Base-by-base conservation (phyloP, 2,329 filamentous ascomycete genomes). In the Periglandula ipomoeae region DNA sequence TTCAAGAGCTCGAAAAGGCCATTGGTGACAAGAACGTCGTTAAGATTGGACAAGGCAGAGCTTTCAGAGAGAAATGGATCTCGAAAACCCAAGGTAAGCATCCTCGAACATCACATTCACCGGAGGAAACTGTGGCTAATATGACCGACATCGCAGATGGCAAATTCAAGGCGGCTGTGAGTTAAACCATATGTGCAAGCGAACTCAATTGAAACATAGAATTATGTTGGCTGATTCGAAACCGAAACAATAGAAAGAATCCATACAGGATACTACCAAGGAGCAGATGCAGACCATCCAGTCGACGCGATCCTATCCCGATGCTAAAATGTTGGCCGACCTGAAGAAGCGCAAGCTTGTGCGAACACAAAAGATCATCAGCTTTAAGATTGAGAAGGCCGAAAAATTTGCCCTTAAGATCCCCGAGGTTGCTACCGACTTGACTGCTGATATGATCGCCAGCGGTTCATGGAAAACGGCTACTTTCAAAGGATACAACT, bases 321-420 rank as follows among this genome's bases (percentile, higher is more conserved):
- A 96, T 59, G 64, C 80, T 46, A 95, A 95, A 69, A 74, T 83
- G 32, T 67, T 95, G 24, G 76, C 81, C 47, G 91, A 97, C 53
- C 72, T 95, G 57, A 90, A 85, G 72, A 96, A 96, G 76, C 82
- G 91, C 62, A 97, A 96, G 72, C 78, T 98, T 44, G 76, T 96
- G 55, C 84, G 78, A 56, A 74, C 88, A 61, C 82, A 88, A 58
- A 97, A 96, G 73, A 79, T 87, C 50, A 85, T 95, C 59, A 82
- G 74, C 65, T 98, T 93, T 77, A 85, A 79, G 57, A 82, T 95
- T 52, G 73, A 73, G 52, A 96, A 96, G 73, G 93, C 89, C 0
- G 70, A 82, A 52, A 95, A 95, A 67, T 98, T 89, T 64, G 87
- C 89, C 39, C 79, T 86, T 44, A 85, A 95, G 68, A 87, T 97